These are phyloP conservation scores for Starmerella ratchasimensis DNA, from an alignment of 805 yeast genomes.

Conservation along the genomic window DNA sequence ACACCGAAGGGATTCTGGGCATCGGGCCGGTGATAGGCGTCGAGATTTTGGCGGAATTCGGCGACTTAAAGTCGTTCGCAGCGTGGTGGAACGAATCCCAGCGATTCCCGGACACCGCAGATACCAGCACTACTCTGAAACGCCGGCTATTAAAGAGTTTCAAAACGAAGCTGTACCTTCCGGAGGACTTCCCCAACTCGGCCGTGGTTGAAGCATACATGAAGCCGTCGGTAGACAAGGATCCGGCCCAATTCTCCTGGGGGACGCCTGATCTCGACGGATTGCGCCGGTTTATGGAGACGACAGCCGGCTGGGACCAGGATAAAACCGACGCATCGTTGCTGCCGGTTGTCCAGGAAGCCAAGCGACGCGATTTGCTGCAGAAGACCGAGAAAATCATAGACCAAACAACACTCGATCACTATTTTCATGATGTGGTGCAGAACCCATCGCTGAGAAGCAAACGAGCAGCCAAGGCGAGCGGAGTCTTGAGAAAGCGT, in stretches of 20 bases:
- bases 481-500: conserved; percentile 4
- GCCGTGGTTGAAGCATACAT: conserved; percentile 60
- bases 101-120: conserved; percentile 23
- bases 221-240: conserved; percentile 73
- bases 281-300: conserved; percentile 53
- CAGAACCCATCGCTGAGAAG: conserved; percentile 20
- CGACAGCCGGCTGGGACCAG: conserved; percentile 66
- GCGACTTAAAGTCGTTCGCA: conserved; percentile 31
- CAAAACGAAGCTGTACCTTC: conserved; percentile 44
- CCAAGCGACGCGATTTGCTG: conserved; percentile 34
- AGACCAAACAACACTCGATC: conserved; percentile 20
- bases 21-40: conserved; percentile 88
- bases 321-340: conserved; percentile 66
- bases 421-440: conserved; percentile 18
- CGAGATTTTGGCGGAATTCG: conserved; percentile 82
- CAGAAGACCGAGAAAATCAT: conserved; percentile 8
- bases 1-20: conserved; percentile 84
- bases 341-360: conserved; percentile 69
- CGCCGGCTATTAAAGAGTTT: conserved; percentile 44
- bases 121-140: conserved; percentile 31
- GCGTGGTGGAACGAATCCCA: conserved; percentile 47
- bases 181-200: conserved; percentile 54
- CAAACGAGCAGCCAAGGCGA: conserved; percentile 22
- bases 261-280: conserved; percentile 77
- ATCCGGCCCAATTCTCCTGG: conserved; percentile 70